Conservation (phyloP, 352 stramenopile species). For the Phytopythium montanum region DNA sequence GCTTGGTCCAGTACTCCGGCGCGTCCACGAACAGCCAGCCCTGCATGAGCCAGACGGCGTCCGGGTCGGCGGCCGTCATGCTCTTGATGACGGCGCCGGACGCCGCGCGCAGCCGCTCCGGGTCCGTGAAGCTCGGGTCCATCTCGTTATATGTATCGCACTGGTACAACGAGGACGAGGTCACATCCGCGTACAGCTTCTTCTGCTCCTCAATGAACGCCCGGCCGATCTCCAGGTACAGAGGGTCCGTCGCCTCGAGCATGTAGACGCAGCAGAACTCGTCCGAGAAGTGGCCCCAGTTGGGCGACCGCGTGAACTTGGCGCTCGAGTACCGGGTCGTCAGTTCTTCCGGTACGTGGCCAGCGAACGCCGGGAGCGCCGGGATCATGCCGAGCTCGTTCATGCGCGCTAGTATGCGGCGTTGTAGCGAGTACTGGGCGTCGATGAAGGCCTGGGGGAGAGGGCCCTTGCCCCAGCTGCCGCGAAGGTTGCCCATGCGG, state of each 20-base stretch:
- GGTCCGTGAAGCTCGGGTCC: conserved; percentile 64
- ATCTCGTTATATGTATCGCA: conserved; percentile 86
- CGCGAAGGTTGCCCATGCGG: conserved; percentile 88
- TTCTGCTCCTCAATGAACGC: conserved; percentile 72
- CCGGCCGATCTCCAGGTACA: conserved; percentile 80
- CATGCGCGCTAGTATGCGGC: conserved; percentile 83
- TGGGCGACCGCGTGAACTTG: conserved; percentile 77
- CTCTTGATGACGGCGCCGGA: conserved; percentile 70
- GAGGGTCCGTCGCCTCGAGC: conserved; percentile 73
- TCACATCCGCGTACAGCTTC: conserved; percentile 43
- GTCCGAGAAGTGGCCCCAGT: conserved; percentile 77
- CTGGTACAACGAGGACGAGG: conserved; percentile 78
- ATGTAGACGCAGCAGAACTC: conserved; percentile 85
- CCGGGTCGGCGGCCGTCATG: conserved; percentile 61
- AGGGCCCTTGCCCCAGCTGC: conserved; percentile 79
- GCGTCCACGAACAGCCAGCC: conserved; percentile 72
- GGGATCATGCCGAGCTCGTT: conserved; percentile 88
- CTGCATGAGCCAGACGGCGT: conserved; percentile 84
- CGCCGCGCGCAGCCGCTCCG: conserved; percentile 34
- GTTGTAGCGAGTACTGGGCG: conserved; percentile 69
- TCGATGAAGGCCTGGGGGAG: conserved; percentile 85
- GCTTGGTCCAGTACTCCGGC: conserved; percentile 63
- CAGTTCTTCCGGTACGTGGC: conserved; percentile 86
- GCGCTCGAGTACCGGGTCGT: conserved; percentile 60
- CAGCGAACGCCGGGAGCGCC: conserved; percentile 85